Evolutionary conservation across 305 asterid genomes (phyloP).

Genomic region (Petunia hybrid): DNA sequence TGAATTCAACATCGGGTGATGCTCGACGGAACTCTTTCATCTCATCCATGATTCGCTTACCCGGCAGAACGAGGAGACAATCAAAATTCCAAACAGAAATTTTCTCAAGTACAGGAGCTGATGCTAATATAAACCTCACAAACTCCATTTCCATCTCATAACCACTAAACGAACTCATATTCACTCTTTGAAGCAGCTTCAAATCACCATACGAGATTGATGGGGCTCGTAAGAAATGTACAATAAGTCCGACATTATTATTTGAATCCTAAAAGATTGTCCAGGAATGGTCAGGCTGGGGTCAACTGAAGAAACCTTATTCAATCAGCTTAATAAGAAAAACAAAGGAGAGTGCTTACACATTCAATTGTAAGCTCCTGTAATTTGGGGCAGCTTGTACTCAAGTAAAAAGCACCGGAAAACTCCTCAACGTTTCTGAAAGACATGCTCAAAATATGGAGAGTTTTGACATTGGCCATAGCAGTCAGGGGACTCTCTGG

Average conservation of each 20-base stretch:
- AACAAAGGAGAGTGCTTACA: neutral
- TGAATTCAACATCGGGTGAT: neutral
- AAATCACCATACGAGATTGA: neutral
- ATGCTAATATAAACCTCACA: neutral
- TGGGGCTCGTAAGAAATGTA: neutral
- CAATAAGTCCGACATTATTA: neutral
- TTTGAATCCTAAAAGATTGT: neutral
- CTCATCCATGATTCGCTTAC: neutral
- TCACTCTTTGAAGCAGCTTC: neutral
- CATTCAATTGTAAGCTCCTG: neutral
- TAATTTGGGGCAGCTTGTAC: neutral
- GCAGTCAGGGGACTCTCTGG: neutral
- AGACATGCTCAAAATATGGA: neutral
- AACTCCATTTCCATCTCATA: constrained; percentile 6
- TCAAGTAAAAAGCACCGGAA: neutral
- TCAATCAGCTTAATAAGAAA: neutral
- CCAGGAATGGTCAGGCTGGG: neutral
- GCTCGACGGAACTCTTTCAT: neutral
- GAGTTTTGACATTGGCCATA: constrained; percentile 17
- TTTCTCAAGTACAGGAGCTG: neutral
- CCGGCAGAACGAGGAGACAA: neutral
- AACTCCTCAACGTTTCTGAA: neutral
- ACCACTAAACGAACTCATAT: neutral
- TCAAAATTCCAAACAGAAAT: neutral
- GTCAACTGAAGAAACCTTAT: neutral